Evolutionary conservation across 139 green algal species (phyloP), one percentile per base, ranked within the genome.

Genomic region (Gonium pectorale): DNA sequence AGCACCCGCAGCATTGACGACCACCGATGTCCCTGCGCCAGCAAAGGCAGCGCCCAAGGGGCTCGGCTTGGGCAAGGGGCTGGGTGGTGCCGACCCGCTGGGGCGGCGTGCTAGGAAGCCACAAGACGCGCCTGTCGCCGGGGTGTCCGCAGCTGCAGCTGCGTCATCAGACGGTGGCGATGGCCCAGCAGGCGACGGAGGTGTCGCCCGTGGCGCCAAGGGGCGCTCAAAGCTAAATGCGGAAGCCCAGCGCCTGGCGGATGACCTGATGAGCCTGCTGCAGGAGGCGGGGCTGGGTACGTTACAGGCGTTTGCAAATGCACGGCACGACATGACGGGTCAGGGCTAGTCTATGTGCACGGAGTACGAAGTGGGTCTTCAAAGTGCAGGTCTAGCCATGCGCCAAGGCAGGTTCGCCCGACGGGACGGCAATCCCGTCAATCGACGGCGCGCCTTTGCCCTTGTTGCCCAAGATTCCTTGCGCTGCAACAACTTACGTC

Each of bases 221-320:
- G 7, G 40, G 5, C 2, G 15, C 9, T 8, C 19, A 9, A 73
- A 71, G 44, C 41, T 91, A n/a, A 82, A 67, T 0, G 68, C 87
- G 29, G 77, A 90, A 9, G 81, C 88, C 2, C 82, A 90, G 67
- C 41, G 60, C n/a, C 63, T 93, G n/a, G 87, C 88, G 59, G 87
- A 93, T 43, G 90, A 93, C 29, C 44, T 93, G 3, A 38, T 90
- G 41, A 75, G 80, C 38, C 64, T 93, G 15, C 52, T 79, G 1
- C n/a, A 63, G 22, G 80, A 87, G 78, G 78, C 78, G 19, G 63
- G 78, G n/a, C 37, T 84, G 9, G 78, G 78, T 81, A 31, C 5
- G 68, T n/a, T n/a, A n/a, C n/a, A n/a, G n/a, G n/a, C n/a, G n/a
- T n/a, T n/a, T n/a, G n/a, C n/a, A n/a, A n/a, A n/a, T n/a, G n/a